Evolutionary conservation across 1,139 yeast genomes (phyloP).

Genomic region (Hanseniaspora gamundiae): DNA sequence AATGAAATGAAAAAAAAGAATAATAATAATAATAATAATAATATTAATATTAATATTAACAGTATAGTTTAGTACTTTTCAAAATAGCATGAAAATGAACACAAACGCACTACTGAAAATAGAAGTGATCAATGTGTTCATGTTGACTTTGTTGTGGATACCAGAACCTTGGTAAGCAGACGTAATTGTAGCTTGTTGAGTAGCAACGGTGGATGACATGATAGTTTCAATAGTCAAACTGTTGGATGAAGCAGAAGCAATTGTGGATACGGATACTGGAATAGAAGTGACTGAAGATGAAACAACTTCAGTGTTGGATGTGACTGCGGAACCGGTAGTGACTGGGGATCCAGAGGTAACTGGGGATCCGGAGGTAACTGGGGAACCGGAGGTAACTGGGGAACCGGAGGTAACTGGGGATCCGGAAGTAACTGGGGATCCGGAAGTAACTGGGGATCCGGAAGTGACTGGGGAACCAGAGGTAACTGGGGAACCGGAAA

Average conservation of each 20-base stretch:
- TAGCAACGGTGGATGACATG: background rate
- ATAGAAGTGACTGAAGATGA: background rate
- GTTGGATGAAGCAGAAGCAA: background rate
- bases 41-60: no score
- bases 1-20: no score
- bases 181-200: background rate
- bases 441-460: background rate
- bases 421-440: constrained; percentile 2
- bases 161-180: background rate
- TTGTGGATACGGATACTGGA: background rate
- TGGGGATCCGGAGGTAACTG: constrained; percentile 1
- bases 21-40: no score
- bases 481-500: background rate
- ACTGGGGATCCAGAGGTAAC: constrained; percentile 5
- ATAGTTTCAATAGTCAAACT: background rate
- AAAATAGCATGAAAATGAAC: background rate
- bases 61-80: no score
- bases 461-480: background rate
- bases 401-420: constrained; percentile 6
- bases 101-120: background rate
- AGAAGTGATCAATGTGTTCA: background rate
- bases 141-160: background rate
- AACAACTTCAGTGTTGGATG: background rate
- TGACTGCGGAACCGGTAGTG: constrained; percentile 5
- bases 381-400: background rate